Base-by-base conservation (phyloP, 1,284 basidiomycete genomes). In the Cryptococcus jaspeensis region DNA sequence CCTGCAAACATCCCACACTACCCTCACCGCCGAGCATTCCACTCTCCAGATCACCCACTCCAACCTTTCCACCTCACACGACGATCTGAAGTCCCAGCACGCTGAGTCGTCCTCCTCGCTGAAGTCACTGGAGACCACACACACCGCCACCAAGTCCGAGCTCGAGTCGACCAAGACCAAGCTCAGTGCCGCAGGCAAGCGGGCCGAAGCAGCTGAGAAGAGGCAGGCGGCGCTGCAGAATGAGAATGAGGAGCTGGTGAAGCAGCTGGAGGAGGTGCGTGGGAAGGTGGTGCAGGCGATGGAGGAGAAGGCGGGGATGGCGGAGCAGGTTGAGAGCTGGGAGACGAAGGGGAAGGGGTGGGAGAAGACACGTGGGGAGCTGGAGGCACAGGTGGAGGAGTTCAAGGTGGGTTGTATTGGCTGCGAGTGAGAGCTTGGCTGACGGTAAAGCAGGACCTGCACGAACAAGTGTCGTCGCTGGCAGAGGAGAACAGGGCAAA, bases 211-310 rank as follows among this genome's bases (percentile, higher is more conserved):
- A 22, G 70, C 71, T 0, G 71, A 73, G 56, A 72, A 70, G 61
- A 70, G 74, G 48, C 61, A 66, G 13, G 59, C 61, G 8, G 72
- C 69, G 0, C 58, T 79, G 32, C 73, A 78, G 50, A 59, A 52
- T 23, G 77, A 79, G 50, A 79, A 79, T 48, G 70, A 63, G 45
- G 70, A 71, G 15, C 61, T 79, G n/a, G 63, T 79, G 18, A 62
- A 59, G 20, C 76, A 78, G 63, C 64, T 78, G 28, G 74, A 75
- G 50, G 77, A 78, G 60, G 69, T 78, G 12, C 58, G 75, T 52
- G 69, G 62, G 38, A 72, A 71, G 48, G 71, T 78, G 18, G 67
- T 73, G 23, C 58, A 68, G 44, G 60, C 75, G 11, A 74, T 74
- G 68, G 70, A 76, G 58, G 75, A 77, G 56, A 74, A 75, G 52